phyloP scores from a whole-genome alignment of 2,329 filamentous ascomycete species.

The Fusarium drepaniforme region DNA sequence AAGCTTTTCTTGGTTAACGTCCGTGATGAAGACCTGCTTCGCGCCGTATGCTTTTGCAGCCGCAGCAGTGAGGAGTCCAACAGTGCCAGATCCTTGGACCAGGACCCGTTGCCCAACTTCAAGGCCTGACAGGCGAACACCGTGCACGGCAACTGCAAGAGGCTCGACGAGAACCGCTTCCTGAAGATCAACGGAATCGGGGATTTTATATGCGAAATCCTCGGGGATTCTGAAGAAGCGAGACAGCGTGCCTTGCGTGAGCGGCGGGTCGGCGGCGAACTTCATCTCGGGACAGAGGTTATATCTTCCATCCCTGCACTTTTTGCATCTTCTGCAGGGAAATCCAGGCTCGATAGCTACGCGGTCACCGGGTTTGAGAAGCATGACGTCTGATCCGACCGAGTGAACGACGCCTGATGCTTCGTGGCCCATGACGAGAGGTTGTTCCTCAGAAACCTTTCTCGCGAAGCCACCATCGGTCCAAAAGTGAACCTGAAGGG shows the following conservation, averaged over 20 bases:
- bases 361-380: slow-evolving; percentile 79
- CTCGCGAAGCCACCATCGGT: slow-evolving; percentile 82
- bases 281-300: slow-evolving; percentile 89
- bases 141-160: slow-evolving; percentile 86
- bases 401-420: slow-evolving; percentile 82
- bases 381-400: slow-evolving; percentile 72
- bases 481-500: slow-evolving; percentile 82
- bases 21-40: slow-evolving; percentile 55
- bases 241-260: slow-evolving; percentile 83
- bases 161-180: slow-evolving; percentile 93
- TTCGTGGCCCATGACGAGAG: slow-evolving; percentile 79
- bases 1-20: slow-evolving; percentile 35
- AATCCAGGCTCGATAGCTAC: slow-evolving; percentile 93
- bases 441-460: slow-evolving; percentile 82
- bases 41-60: slow-evolving; percentile 88
- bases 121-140: slow-evolving; percentile 78
- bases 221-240: slow-evolving; percentile 86
- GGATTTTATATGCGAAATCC: slow-evolving; percentile 94
- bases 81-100: slow-evolving; percentile 87
- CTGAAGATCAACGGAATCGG: slow-evolving; percentile 78
- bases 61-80: slow-evolving; percentile 87
- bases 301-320: slow-evolving; percentile 86
- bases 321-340: slow-evolving; percentile 81
- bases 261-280: slow-evolving; percentile 94
- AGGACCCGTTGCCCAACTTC: slow-evolving; percentile 82